Evolutionary conservation across 192 early-diverging fungal species (phyloP).

Genomic region (Backusella mclennaniae): DNA sequence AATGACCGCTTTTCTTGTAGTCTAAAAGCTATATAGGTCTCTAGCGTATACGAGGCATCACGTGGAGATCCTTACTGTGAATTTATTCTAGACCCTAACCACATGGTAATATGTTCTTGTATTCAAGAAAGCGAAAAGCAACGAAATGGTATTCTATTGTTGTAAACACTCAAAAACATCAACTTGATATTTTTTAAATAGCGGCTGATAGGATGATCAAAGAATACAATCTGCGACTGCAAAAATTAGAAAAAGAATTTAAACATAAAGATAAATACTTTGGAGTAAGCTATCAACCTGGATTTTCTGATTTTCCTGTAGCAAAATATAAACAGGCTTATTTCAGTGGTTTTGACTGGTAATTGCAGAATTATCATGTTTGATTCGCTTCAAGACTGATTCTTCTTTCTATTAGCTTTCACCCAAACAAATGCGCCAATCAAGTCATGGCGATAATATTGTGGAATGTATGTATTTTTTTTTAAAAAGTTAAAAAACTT

Average conservation of each 20-base stretch:
- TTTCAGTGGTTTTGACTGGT: slow-evolving; percentile 54
- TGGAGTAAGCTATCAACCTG: slow-evolving; percentile 45
- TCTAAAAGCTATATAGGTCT: slow-evolving; percentile 24
- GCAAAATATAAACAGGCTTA: slow-evolving; percentile 47
- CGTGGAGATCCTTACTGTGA: slow-evolving; percentile 52
- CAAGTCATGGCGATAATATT: slow-evolving; percentile 51
- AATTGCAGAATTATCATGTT: neutral
- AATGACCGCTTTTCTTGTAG: neutral
- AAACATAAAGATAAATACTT: slow-evolving; percentile 23
- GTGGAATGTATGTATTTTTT: slow-evolving; percentile 46
- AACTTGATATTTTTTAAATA: neutral
- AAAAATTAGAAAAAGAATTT: slow-evolving; percentile 32
- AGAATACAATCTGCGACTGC: slow-evolving; percentile 34
- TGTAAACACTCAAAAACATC: neutral
- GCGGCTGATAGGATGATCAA: slow-evolving; percentile 30
- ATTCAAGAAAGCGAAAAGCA: slow-evolving; percentile 38
- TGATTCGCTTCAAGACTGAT: neutral
- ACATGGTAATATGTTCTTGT: slow-evolving; percentile 48
- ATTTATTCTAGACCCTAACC: slow-evolving; percentile 43
- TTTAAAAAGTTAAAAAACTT: neutral
- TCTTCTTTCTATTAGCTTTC: slow-evolving; percentile 39
- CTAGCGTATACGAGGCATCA: slow-evolving; percentile 49
- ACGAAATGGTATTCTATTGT: slow-evolving; percentile 35
- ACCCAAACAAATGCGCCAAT: slow-evolving; percentile 57
- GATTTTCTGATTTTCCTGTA: slow-evolving; percentile 42